Percentiles rank a stretch among this genome's conserved stretches.
Conservation (phyloP, 148 eudicot genomes). For the Rhododendron ferrugineum region DNA sequence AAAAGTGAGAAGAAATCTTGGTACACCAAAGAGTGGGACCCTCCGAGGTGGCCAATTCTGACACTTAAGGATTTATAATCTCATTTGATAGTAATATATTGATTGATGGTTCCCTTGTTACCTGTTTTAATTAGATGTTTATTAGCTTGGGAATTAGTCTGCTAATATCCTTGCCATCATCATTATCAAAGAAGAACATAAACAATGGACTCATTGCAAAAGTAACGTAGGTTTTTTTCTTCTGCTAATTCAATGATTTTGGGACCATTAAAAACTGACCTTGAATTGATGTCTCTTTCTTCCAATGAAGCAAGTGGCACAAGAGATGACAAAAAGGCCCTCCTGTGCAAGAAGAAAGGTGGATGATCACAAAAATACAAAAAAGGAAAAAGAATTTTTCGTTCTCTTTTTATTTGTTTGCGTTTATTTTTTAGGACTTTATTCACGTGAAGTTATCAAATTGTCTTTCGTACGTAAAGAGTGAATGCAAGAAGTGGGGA, state of each 20-base stretch:
- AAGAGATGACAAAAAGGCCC: not conserved
- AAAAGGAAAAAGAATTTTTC: no score
- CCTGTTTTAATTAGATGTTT: not conserved
- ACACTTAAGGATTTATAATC: not conserved
- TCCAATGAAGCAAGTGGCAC: not conserved
- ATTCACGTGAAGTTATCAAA: not conserved
- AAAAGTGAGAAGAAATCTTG: not conserved
- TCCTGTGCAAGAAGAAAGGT: not conserved
- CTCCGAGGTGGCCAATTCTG: not conserved
- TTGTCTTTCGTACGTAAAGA: no score
- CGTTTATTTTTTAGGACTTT: not conserved
- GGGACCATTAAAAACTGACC: slow-evolving; percentile 1
- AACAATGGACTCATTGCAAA: not conserved
- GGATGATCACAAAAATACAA: no score
- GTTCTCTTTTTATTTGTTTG: not conserved
- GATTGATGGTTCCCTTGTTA: not conserved
- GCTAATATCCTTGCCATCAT: not conserved
- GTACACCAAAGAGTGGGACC: slow-evolving; percentile 10
- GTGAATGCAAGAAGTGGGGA: not conserved
- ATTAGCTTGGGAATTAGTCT: not conserved
- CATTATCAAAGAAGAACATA: not conserved
- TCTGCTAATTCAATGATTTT: not conserved
- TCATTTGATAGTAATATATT: not conserved
- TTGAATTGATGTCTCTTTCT: not conserved
- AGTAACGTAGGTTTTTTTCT: not conserved